Conservation (phyloP, 176 grass and related monocot genomes). For the Thinopyrum elongatum region DNA sequence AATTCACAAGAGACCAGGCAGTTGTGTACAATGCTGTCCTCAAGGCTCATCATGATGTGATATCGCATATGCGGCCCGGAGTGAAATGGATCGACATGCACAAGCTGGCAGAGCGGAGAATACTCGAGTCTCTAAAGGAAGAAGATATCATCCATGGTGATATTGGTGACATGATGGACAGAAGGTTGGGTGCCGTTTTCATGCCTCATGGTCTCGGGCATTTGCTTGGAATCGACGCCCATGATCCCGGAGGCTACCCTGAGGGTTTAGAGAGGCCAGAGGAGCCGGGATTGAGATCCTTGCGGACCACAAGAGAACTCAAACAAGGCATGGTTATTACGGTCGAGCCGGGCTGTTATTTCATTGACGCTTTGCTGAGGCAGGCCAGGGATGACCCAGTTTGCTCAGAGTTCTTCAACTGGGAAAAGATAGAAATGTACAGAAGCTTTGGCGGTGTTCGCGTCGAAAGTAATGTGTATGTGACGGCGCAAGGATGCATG, state of each 20-base stretch:
- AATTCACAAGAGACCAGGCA: conserved; percentile 67
- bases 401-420: conserved; percentile 60
- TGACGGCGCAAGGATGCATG: conserved; percentile 68
- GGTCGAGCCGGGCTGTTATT: conserved; percentile 90
- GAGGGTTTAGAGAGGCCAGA: conserved; percentile 77
- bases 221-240: conserved; percentile 87
- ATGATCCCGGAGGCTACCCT: conserved; percentile 80
- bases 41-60: conserved; percentile 68
- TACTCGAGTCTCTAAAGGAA: conserved; percentile 66
- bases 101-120: conserved; percentile 65
- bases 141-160: conserved; percentile 63
- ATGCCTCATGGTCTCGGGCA: conserved; percentile 94
- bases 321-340: conserved; percentile 91
- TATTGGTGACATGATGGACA: conserved; percentile 72
- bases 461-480: conserved; percentile 80
- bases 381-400: conserved; percentile 39
- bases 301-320: conserved; percentile 62
- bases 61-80: conserved; percentile 61
- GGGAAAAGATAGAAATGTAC: conserved; percentile 50
- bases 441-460: conserved; percentile 73
- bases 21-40: conserved; percentile 56
- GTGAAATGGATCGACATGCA: conserved; percentile 82
- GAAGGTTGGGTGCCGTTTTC: conserved; percentile 80
- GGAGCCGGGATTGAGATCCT: conserved; percentile 59
- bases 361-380: conserved; percentile 66